Evolutionary conservation across 257 asterid genomes (phyloP).

Genomic region (Dorcoceras hygrometricum): DNA sequence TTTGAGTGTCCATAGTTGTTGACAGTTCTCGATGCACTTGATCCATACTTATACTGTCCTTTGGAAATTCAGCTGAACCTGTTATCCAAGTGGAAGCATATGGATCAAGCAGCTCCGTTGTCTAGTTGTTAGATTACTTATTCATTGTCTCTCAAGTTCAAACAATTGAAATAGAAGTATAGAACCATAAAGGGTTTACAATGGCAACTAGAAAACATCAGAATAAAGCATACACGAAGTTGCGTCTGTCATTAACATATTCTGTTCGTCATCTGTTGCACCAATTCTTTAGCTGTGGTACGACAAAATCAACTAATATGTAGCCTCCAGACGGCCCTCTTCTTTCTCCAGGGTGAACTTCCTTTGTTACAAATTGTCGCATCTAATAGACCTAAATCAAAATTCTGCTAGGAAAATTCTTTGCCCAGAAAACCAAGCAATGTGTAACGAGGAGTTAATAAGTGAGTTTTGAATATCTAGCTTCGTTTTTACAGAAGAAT

Average conservation of each 20-base stretch:
- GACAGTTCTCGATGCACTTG: constrained; percentile 27
- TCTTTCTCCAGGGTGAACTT: no score
- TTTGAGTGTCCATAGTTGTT: constrained; percentile 22
- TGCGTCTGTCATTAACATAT: neutral
- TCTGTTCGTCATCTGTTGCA: neutral
- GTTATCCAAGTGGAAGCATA: constrained; percentile 32
- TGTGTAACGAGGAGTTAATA: no score
- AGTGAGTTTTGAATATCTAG: no score
- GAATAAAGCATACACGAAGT: neutral
- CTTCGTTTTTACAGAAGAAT: no score
- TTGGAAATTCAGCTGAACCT: constrained; percentile 36
- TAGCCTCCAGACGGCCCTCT: neutral
- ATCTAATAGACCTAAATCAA: no score
- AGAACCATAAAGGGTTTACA: no score
- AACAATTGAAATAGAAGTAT: no score
- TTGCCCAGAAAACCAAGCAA: no score
- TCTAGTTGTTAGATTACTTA: constrained; percentile 22
- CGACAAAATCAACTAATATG: neutral
- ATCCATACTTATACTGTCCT: constrained; percentile 29
- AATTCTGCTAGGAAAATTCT: no score
- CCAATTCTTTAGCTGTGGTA: neutral
- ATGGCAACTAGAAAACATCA: no score
- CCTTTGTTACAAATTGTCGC: no score
- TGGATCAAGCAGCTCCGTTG: constrained; percentile 21
- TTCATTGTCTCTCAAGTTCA: no score